phyloP scores from a whole-genome alignment of 768 basidiomycete species.

The Mycena maculata region DNA sequence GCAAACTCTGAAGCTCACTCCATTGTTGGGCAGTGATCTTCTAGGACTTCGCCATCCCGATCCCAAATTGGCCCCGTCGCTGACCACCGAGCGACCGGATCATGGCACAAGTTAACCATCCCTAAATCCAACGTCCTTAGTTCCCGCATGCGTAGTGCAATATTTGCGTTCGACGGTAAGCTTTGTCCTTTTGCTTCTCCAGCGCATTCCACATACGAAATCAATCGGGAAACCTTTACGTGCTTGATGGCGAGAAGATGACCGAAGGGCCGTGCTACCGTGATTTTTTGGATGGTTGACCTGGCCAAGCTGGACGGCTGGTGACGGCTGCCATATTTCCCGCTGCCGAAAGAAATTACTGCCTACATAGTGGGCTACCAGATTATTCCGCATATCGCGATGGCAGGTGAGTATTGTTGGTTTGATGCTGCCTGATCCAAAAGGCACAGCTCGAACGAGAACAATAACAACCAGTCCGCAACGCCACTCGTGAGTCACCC shows the following conservation, averaged over 20 bases:
- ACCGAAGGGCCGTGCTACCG: slow-evolving; percentile 41
- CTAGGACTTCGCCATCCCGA: slow-evolving; percentile 45
- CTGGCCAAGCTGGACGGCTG: slow-evolving; percentile 42
- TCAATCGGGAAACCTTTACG: slow-evolving; percentile 41
- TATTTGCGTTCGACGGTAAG: slow-evolving; percentile 45
- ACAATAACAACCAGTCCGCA: no score
- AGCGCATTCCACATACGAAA: no score
- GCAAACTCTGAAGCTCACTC: slow-evolving; percentile 8
- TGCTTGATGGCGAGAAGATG: slow-evolving; percentile 44
- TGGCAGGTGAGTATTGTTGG: no score
- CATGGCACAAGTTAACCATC: slow-evolving; percentile 48
- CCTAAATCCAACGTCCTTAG: slow-evolving; percentile 19
- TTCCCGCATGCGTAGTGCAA: slow-evolving; percentile 37
- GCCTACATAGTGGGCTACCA: slow-evolving; percentile 37
- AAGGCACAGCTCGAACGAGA: no score
- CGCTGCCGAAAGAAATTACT: slow-evolving; percentile 31
- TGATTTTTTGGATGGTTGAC: slow-evolving; percentile 43
- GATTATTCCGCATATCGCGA: slow-evolving; percentile 38
- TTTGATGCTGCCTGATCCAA: no score
- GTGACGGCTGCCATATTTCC: slow-evolving; percentile 41
- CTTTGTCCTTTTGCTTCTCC: neutral
- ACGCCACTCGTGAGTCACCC: no score
- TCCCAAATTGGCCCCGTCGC: slow-evolving; percentile 32
- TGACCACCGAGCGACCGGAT: slow-evolving; percentile 41
- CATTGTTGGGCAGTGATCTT: slow-evolving; percentile 22